Evolutionary conservation across 768 basidiomycete species (phyloP).

Genomic region (Leccinum disarticulatum): DNA sequence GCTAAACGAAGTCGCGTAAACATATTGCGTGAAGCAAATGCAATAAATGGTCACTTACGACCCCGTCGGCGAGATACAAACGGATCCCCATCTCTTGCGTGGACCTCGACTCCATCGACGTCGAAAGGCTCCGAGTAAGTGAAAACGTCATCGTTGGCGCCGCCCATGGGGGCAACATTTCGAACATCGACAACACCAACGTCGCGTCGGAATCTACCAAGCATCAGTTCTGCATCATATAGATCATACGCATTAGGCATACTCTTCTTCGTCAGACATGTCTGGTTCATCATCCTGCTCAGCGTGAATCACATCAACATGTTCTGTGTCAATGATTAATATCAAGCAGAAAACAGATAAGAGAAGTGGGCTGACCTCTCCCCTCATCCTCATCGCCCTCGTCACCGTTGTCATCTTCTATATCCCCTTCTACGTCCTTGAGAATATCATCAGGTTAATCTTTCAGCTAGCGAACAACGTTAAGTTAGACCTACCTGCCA

Average conservation of each 20-base stretch:
- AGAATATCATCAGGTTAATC: conserved; percentile 10
- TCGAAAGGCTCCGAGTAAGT: conserved; percentile 55
- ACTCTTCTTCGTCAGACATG: conserved; percentile 70
- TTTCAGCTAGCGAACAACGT: background rate
- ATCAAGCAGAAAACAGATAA: background rate
- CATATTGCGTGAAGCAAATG: background rate
- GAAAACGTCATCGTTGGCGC: conserved; percentile 49
- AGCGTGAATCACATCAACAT: conserved; percentile 60
- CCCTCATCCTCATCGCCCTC: conserved; percentile 46
- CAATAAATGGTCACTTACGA: conserved; percentile 7
- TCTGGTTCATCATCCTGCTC: conserved; percentile 64
- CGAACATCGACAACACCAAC: conserved; percentile 39
- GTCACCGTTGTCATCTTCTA: conserved; percentile 59
- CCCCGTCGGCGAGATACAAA: conserved; percentile 59
- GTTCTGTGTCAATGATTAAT: conserved; percentile 32
- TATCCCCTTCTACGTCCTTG: conserved; percentile 58
- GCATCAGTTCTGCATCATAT: conserved; percentile 15
- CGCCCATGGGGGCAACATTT: conserved; percentile 30
- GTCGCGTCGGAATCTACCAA: conserved; percentile 40
- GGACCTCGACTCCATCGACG: conserved; percentile 44
- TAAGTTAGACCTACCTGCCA: conserved; percentile 48
- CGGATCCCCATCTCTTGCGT: conserved; percentile 38
- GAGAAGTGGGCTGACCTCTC: conserved; percentile 14
- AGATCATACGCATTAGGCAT: conserved; percentile 24
- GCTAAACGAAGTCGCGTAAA: conserved; percentile 24